Base-by-base conservation (phyloP, 1,139 yeast genomes). In the Magnusiomyces paraingens region DNA sequence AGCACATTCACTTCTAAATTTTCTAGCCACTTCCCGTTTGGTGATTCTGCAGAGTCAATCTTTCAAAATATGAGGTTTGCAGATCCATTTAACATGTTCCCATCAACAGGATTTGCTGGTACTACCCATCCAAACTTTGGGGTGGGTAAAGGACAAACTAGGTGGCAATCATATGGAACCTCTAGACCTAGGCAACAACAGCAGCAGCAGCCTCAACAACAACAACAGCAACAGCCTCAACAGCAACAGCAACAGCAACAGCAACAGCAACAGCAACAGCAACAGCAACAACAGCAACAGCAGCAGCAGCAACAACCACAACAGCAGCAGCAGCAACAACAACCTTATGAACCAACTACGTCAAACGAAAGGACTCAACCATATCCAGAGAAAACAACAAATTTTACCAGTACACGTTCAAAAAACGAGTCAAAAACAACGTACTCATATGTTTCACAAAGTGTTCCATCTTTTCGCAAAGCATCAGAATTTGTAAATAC, bases 241-340 rank as follows among this genome's bases (percentile, higher is more conserved):
- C 29, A 22, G 21, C 44, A 41, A 4, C 44, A 12, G 18, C 26
- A 41, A 41, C 26, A 41, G 17, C 32, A 21, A 14, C 17, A 43
- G 21, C 46, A 43, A 22, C 32, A 43, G n/a, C 21, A 43, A 6
- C 46, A 43, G 35, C 46, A 43, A 43, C 32, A 43, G 21, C 46
- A 43, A 20, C 29, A 21, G 10, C 46, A 42, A 18, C 11, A n/a
- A 42, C 6, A 41, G 11, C 6, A 21, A 41, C 6, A 6, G 18
- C 21, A n/a, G 18, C 21, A 41, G 21, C n/a, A n/a, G n/a, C n/a
- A n/a, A 18, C 3, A 10, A 38, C 41, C n/a, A 38, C 10, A 38
- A 10, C 17, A 8, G 10, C 17, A 38, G 17, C n/a, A n/a, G n/a
- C n/a, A n/a, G n/a, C n/a, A n/a, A n/a, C n/a, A n/a, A n/a, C n/a